A percentile compares a stretch with the other conserved stretches of the same genome.
These are phyloP conservation scores for Wickerhamomyces bovis DNA, from an alignment of 805 yeast genomes.

Conservation along the genomic window DNA sequence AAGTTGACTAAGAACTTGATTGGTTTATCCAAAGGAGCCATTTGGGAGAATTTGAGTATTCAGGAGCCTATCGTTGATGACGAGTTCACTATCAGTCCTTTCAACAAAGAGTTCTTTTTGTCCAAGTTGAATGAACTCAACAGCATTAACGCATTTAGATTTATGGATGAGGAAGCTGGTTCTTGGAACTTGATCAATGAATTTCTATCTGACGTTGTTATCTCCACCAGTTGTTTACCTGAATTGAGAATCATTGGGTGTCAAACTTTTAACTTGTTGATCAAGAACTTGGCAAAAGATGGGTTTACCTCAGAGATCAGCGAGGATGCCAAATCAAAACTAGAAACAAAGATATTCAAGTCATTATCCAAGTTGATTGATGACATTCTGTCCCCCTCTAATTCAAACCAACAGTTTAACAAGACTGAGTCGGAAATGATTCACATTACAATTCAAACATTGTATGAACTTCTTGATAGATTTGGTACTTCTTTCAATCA, in stretches of 20 bases:
- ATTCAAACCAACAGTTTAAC: constrained; percentile 28
- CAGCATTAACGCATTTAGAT: constrained; percentile 44
- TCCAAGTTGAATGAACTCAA: constrained; percentile 48
- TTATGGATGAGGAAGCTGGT: constrained; percentile 36
- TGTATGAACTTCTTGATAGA: constrained; percentile 71
- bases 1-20: constrained; percentile 44
- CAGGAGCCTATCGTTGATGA: constrained; percentile 21
- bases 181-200: constrained; percentile 45
- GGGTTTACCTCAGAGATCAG: constrained; percentile 10
- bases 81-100: constrained; percentile 35
- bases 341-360: constrained; percentile 43
- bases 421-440: constrained; percentile 66
- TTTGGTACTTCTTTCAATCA: constrained; percentile 55
- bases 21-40: constrained; percentile 31
- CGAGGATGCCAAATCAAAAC: constrained; percentile 9
- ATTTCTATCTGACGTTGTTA: constrained; percentile 40
- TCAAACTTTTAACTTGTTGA: constrained; percentile 45
- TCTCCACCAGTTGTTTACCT: constrained; percentile 36
- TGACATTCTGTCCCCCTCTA: constrained; percentile 29
- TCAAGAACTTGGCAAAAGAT: constrained; percentile 27
- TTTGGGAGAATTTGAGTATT: constrained; percentile 9
- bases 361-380: constrained; percentile 42
- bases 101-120: constrained; percentile 50
- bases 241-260: constrained; percentile 44
- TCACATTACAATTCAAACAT: constrained; percentile 51